A percentile compares a stretch with the other conserved stretches of the same genome.
These are phyloP conservation scores for Kalmusia sp. DNA, from an alignment of 2,329 filamentous ascomycete species.

Conservation along the genomic window DNA sequence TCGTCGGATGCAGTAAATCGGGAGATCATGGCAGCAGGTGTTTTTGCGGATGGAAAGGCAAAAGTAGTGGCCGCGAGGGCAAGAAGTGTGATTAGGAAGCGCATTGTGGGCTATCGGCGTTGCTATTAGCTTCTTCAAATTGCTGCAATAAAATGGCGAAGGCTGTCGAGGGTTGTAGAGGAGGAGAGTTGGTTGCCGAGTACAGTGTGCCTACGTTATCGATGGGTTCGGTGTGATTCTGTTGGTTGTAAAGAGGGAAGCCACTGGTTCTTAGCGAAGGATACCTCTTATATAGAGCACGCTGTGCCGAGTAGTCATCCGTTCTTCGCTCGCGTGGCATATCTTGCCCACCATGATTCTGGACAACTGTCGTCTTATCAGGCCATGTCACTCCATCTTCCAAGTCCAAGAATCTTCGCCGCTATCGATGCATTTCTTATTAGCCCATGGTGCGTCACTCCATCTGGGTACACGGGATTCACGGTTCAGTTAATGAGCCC, in stretches of 20 bases:
- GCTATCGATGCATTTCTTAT: background rate
- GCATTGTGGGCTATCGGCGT: background rate
- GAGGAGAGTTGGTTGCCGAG: background rate
- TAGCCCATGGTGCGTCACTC: background rate
- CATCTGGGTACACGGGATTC: slow-evolving; percentile 9
- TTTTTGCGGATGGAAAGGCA: background rate
- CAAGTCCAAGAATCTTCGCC: background rate
- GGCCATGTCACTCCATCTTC: background rate
- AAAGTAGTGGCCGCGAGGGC: background rate
- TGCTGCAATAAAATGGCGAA: background rate
- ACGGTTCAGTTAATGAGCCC: background rate
- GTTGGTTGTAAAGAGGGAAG: background rate
- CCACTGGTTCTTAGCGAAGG: background rate
- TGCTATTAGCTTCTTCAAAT: background rate
- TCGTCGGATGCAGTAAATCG: slow-evolving; percentile 9
- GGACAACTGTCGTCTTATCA: background rate
- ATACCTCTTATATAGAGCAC: background rate
- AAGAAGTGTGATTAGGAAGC: background rate
- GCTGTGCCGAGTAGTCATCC: background rate
- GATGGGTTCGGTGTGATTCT: background rate
- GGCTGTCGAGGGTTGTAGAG: background rate
- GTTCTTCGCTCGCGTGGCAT: too few species aligned
- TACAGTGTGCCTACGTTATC: background rate
- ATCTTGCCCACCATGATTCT: background rate
- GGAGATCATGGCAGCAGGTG: background rate